Percentiles rank a stretch among this genome's conserved stretches.
These are phyloP conservation scores for Oehlia diaphana DNA, from an alignment of 192 early-diverging fungal genomes.

Conservation along the genomic window DNA sequence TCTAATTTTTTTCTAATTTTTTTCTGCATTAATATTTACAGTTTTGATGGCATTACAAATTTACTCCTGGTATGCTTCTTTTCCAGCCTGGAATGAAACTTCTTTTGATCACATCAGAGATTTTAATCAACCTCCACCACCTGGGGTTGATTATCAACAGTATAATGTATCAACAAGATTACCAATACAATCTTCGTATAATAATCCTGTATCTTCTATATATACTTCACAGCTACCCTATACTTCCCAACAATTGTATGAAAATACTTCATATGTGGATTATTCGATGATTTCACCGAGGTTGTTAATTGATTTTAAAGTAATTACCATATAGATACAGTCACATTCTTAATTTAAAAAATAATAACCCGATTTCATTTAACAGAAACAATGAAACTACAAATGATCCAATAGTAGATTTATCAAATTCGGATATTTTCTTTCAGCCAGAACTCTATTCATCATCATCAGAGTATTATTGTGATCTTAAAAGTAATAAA, in stretches of 20 bases:
- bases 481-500: not conserved
- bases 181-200: not conserved
- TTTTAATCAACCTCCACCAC: not conserved
- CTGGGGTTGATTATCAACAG: not conserved
- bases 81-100: not conserved
- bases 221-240: not conserved
- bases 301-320: not conserved
- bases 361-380: not conserved
- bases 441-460: not conserved
- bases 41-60: not conserved
- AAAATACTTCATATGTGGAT: not conserved
- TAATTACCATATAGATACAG: not conserved
- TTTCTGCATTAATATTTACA: not conserved
- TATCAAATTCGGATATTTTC: not conserved
- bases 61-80: not conserved
- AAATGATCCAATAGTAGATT: not conserved
- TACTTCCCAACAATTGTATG: not conserved
- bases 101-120: not conserved
- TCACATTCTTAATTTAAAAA: not conserved
- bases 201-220: not conserved
- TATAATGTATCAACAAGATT: not conserved
- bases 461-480: not conserved
- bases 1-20: too few relatives aligned
- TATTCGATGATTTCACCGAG: not conserved
- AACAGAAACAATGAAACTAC: not conserved